Base-by-base conservation (phyloP, 331 rosid genomes). In the Cydonia oblonga region DNA sequence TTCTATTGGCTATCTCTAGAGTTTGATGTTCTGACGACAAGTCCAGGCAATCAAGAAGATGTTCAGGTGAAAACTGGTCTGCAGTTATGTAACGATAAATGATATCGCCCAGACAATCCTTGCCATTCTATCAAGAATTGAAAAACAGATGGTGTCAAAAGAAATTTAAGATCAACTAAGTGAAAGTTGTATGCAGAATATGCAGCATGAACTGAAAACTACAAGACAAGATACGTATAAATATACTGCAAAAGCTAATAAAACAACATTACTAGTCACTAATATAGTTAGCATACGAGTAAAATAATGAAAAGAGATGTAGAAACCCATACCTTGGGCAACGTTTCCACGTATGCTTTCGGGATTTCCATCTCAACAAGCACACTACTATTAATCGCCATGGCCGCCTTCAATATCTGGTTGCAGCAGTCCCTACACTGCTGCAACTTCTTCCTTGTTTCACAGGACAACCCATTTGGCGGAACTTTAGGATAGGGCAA, bases 341-440 rank as follows among this genome's bases (percentile, higher is more conserved):
- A 77, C 25, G 91, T 81, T 69, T 90, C 93, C 35, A 87, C 8
- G 79, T 87, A 90, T 2, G 88, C 85, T 4, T 56, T 75, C 29
- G 98, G 98, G 70, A 89, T 87, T 82, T 93, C 97, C 96, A 93
- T 93, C 85, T 93, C 98, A 53, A 87, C 83, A 40, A 93, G 96
- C 64, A 93, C 96, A 76, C 81, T 83, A 68, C 89, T 87, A 75
- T 93, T 93, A 58, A 93, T 93, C 2, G 98, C 91, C 90, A 93
- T 85, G 64, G 98, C 92, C 9, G 98, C 98, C 80, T 92, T 92
- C 30, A 90, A 49, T 67, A 92, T 92, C 82, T 92, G 98, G 78
- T 88, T 83, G 11, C 96, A 82, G 73, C 98, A 92, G 76, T 90
- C 96, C 89, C 90, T 83, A 71, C 98, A 92, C 61, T 92, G 93